Conservation (phyloP, 2,329 filamentous ascomycete species). For the Talaromyces piceae region DNA sequence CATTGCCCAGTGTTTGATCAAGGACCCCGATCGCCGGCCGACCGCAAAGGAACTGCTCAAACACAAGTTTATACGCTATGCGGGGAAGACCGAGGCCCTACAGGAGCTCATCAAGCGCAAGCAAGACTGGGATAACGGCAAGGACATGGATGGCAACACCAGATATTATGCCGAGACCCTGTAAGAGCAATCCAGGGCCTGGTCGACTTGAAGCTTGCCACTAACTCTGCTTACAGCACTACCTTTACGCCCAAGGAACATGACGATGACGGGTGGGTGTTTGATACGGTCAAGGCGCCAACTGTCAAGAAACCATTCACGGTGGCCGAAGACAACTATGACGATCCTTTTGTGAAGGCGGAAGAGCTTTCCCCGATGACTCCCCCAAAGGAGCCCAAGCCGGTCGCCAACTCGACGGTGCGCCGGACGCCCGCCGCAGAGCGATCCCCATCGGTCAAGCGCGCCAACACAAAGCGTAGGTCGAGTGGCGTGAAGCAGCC, state of each 20-base stretch:
- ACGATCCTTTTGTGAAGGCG: constrained; percentile 33
- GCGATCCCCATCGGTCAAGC: constrained; percentile 35
- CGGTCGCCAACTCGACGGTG: constrained; percentile 55
- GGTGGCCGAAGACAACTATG: constrained; percentile 24
- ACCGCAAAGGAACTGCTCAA: constrained; percentile 79
- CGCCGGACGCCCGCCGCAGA: constrained; percentile 40
- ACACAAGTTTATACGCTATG: constrained; percentile 79
- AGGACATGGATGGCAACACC: constrained; percentile 60
- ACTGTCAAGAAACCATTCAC: constrained; percentile 40
- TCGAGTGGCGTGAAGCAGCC: constrained; percentile 61
- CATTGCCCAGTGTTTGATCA: constrained; percentile 79
- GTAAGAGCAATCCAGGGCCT: constrained; percentile 31
- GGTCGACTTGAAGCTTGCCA: background rate
- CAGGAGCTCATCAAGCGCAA: constrained; percentile 78
- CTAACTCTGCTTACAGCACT: constrained; percentile 39
- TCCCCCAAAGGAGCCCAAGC: constrained; percentile 40
- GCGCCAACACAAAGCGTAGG: constrained; percentile 33
- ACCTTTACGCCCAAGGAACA: constrained; percentile 58
- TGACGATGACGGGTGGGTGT: constrained; percentile 88
- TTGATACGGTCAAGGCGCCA: constrained; percentile 76
- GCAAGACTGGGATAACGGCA: constrained; percentile 72
- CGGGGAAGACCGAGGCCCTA: constrained; percentile 79
- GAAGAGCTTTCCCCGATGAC: constrained; percentile 31
- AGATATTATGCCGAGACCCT: constrained; percentile 94
- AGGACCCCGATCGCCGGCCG: constrained; percentile 77